Percentiles rank a stretch among this genome's conserved stretches.
These are phyloP conservation scores for Ettlia oleoabundans DNA, from an alignment of 139 green algal genomes.

Conservation along the genomic window DNA sequence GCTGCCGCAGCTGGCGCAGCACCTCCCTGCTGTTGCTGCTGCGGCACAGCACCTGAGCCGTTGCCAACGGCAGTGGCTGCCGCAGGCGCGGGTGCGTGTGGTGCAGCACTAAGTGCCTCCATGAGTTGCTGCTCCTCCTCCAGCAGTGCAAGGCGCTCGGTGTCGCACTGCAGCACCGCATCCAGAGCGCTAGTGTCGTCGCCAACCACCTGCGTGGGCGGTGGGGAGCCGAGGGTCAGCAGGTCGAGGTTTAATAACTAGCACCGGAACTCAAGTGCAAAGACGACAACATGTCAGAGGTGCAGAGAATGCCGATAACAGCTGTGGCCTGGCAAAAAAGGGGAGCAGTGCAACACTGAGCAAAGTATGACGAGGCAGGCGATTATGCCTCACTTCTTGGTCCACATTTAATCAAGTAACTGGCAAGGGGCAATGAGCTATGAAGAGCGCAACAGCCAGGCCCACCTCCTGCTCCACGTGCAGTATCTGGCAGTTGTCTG, in stretches of 20 bases:
- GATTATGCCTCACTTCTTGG: too few relatives aligned
- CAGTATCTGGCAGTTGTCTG: constrained; percentile 76
- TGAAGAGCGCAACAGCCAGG: too few relatives aligned
- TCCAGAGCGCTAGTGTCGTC: constrained; percentile 46
- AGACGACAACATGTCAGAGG: too few relatives aligned
- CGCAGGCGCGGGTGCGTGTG: background rate
- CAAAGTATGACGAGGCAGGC: too few relatives aligned
- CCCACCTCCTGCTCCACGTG: constrained; percentile 90
- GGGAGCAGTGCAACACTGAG: too few relatives aligned
- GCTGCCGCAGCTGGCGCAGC: constrained; percentile 5
- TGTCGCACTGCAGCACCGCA: constrained; percentile 80
- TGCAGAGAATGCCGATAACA: too few relatives aligned
- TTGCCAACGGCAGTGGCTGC: background rate
- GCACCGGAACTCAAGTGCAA: too few relatives aligned
- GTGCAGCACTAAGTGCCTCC: background rate
- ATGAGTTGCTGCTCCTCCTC: constrained; percentile 74
- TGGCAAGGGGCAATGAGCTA: too few relatives aligned
- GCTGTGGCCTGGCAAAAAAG: too few relatives aligned
- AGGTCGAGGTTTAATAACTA: too few relatives aligned
- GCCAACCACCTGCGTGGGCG: constrained; percentile 14
- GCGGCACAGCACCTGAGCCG: too few relatives aligned
- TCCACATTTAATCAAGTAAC: too few relatives aligned
- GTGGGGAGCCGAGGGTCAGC: background rate
- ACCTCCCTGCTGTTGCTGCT: constrained; percentile 4
- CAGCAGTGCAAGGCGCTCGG: constrained; percentile 78